Conservation (phyloP, 305 asterid genomes). For the Fraxinus paxiana region DNA sequence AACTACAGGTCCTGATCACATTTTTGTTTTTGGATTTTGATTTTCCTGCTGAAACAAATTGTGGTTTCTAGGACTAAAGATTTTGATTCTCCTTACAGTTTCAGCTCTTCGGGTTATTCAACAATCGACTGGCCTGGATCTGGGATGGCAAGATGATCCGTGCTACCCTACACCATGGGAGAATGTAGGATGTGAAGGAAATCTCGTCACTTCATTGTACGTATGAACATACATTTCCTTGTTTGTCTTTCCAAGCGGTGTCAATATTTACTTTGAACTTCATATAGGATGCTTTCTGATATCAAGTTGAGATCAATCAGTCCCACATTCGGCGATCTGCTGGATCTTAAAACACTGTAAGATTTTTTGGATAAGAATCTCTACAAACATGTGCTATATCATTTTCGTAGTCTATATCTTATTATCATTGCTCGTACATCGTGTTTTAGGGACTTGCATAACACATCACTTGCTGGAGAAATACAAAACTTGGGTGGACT, state of each 20-base stretch:
- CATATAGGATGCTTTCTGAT: constrained; percentile 60
- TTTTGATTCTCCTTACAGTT: constrained; percentile 40
- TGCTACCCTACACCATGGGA: constrained; percentile 88
- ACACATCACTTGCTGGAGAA: constrained; percentile 80
- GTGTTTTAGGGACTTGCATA: constrained; percentile 73
- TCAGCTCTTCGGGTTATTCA: constrained; percentile 91
- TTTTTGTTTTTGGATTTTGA: constrained; percentile 6
- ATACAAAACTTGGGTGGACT: constrained; percentile 81
- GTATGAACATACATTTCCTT: constrained; percentile 16
- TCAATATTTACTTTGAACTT: constrained; percentile 10
- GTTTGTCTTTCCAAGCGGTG: background rate
- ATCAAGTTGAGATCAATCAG: constrained; percentile 73
- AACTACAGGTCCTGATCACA: constrained; percentile 57
- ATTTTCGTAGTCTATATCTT: constrained; percentile 3
- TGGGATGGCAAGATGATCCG: constrained; percentile 91
- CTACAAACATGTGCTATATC: constrained; percentile 2
- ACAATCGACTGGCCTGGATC: constrained; percentile 63
- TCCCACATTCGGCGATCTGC: constrained; percentile 75
- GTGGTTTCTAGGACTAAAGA: background rate
- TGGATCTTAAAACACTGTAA: constrained; percentile 82
- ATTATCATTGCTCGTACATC: background rate
- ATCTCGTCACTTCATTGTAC: constrained; percentile 77
- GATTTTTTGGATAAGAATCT: constrained; percentile 22
- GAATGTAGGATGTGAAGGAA: constrained; percentile 75
- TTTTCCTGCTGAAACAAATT: constrained; percentile 1